These are phyloP conservation scores for Exophiala bonariae DNA, from an alignment of 2,329 filamentous ascomycete genomes.

Conservation along the genomic window DNA sequence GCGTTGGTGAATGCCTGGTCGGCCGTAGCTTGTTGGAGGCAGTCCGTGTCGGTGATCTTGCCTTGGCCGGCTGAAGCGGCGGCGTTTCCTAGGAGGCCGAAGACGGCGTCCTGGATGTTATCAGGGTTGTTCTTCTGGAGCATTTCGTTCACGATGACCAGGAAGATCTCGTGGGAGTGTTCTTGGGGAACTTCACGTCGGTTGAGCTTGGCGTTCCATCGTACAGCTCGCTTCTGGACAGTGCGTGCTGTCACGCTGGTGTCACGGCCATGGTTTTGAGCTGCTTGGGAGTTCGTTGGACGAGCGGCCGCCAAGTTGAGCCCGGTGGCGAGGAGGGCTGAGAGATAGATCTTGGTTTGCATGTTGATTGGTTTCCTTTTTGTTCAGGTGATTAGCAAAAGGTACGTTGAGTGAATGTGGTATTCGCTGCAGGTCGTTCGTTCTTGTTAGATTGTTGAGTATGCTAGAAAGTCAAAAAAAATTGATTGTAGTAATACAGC, in stretches of 20 bases:
- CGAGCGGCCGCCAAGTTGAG: conserved; percentile 12
- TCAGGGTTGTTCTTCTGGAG: conserved; percentile 51
- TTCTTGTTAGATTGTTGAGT: conserved; percentile 11
- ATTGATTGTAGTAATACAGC: conserved; percentile 5
- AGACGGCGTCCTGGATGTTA: conserved; percentile 50
- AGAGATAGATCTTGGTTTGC: conserved; percentile 16
- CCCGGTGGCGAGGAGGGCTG: conserved; percentile 10
- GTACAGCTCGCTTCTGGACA: not conserved
- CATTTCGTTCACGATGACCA: conserved; percentile 46
- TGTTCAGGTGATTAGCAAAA: not conserved
- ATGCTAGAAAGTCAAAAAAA: conserved; percentile 6
- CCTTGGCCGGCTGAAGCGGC: conserved; percentile 52
- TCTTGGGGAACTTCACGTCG: conserved; percentile 58
- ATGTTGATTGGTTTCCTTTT: conserved; percentile 4
- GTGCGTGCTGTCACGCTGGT: not conserved
- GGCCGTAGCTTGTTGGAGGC: conserved; percentile 58
- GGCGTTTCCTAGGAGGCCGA: conserved; percentile 54
- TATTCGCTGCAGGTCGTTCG: not conserved
- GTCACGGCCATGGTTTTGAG: not conserved
- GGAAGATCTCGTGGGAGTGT: conserved; percentile 54
- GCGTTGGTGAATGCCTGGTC: conserved; percentile 63
- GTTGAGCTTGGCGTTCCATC: conserved; percentile 8
- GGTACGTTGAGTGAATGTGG: too few relatives aligned
- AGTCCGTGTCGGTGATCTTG: conserved; percentile 54
- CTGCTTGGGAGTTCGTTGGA: conserved; percentile 11